These are phyloP conservation scores for Fusarium hostae DNA, from an alignment of 2,329 filamentous ascomycete species.

Conservation along the genomic window DNA sequence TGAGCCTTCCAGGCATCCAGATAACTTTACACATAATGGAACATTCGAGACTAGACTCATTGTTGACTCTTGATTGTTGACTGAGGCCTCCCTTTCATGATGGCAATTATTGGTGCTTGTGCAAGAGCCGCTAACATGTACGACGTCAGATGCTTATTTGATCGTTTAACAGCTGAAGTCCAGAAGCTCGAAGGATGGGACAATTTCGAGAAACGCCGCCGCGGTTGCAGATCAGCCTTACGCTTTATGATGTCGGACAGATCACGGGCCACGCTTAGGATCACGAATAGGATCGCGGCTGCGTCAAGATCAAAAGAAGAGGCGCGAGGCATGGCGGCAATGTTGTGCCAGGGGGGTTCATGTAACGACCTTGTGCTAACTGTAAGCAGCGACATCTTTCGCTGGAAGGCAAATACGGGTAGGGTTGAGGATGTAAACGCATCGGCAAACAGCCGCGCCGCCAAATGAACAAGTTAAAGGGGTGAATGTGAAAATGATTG, in stretches of 20 bases:
- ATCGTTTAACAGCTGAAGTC: slow-evolving; percentile 18
- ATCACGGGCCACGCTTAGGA: slow-evolving; percentile 28
- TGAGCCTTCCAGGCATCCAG: slow-evolving; percentile 36
- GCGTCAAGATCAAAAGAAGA: slow-evolving; percentile 24
- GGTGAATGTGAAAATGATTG: slow-evolving; percentile 18
- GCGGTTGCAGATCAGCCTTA: slow-evolving; percentile 39
- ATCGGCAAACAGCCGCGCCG: slow-evolving; percentile 29
- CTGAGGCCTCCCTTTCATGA: slow-evolving; percentile 39
- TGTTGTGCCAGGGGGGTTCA: neutral
- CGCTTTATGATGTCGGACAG: slow-evolving; percentile 24
- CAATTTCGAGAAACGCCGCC: slow-evolving; percentile 23
- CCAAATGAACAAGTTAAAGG: slow-evolving; percentile 13
- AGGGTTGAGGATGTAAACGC: slow-evolving; percentile 5
- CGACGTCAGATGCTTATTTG: slow-evolving; percentile 35
- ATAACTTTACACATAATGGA: slow-evolving; percentile 40
- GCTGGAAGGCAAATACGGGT: neutral
- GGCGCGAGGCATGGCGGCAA: slow-evolving; percentile 25
- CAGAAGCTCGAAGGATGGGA: slow-evolving; percentile 26
- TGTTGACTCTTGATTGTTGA: slow-evolving; percentile 1
- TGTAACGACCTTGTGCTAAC: slow-evolving; percentile 29
- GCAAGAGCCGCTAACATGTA: slow-evolving; percentile 9
- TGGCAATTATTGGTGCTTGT: slow-evolving; percentile 10
- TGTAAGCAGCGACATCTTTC: slow-evolving; percentile 40
- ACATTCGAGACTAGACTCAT: slow-evolving; percentile 25
- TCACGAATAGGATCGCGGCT: slow-evolving; percentile 29